Evolutionary conservation across 2,329 filamentous ascomycete species (phyloP).

Genomic region (Neocatenulostroma microsporum): DNA sequence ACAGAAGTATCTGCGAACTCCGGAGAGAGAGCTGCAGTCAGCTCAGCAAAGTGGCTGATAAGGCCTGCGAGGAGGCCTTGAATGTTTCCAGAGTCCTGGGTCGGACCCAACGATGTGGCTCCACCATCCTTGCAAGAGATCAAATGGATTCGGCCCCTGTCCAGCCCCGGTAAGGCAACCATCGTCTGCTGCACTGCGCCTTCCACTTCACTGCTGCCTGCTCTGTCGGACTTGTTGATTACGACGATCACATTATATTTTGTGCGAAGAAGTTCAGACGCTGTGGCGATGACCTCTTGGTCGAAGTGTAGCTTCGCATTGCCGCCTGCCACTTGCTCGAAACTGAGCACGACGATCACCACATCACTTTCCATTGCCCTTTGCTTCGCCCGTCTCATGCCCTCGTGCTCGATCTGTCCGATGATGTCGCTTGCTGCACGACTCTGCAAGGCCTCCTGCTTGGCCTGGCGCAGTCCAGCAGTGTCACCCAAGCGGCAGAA

Average conservation of each 20-base stretch:
- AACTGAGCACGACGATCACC: conserved; percentile 69
- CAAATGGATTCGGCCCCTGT: conserved; percentile 44
- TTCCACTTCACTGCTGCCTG: conserved; percentile 30
- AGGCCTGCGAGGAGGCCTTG: conserved; percentile 61
- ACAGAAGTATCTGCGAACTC: conserved; percentile 29
- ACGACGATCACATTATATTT: conserved; percentile 50
- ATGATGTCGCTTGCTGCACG: conserved; percentile 36
- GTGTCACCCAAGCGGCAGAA: conserved; percentile 94
- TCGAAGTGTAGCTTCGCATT: conserved; percentile 32
- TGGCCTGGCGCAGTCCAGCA: conserved; percentile 61
- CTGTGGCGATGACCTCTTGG: conserved; percentile 50
- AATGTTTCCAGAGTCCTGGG: conserved; percentile 49
- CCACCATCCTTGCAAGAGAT: conserved; percentile 58
- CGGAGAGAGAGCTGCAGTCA: conserved; percentile 51
- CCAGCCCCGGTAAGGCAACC: conserved; percentile 37
- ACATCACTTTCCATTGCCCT: conserved; percentile 79
- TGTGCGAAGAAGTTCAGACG: conserved; percentile 41
- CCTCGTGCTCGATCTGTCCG: conserved; percentile 75
- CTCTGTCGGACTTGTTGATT: conserved; percentile 54
- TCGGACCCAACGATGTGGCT: conserved; percentile 28
- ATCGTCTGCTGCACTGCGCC: conserved; percentile 25
- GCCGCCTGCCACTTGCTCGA: conserved; percentile 50
- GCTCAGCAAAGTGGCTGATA: conserved; percentile 56
- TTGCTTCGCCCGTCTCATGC: conserved; percentile 76
- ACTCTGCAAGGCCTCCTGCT: conserved; percentile 7